Base-by-base conservation (phyloP, 2,329 filamentous ascomycete genomes). In the Colletotrichum lentis region DNA sequence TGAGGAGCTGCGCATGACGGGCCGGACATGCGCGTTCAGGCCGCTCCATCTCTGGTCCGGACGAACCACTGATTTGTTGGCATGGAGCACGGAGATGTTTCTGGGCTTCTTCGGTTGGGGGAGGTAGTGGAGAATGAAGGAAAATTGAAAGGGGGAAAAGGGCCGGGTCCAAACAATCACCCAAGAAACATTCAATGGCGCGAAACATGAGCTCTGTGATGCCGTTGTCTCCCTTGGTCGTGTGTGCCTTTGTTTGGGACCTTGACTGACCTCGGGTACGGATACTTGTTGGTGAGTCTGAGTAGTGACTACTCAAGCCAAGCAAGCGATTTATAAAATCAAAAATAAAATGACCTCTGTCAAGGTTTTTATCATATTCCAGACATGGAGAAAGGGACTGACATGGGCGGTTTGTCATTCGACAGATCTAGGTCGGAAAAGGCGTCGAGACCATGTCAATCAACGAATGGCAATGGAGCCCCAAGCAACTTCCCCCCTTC, bases 41-140 rank as follows among this genome's bases (percentile, higher is more conserved):
- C 55, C 62, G 43, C 62, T 59, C 18, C 58, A 50, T 60, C 61
- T 55, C 27, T 64, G 35, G 41, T 55, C 65, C 50, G 49, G 62
- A 61, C 62, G 49, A 55, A 68, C 35, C 49, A 56, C 24, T 55
- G 47, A 65, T 52, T 46, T 37, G 50, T 55, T 52, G 43, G 65
- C 35, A 22, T 37, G 16, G 24, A 63, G 37, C 43, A 43, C 12
- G 43, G 43, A 65, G 27, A 39, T 52, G 35, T 41, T 24, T 22
- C 11, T 69, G 16, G 31, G 22, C 35, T 18, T 47, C 41, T 54
- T n/a, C 44, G 44, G 5, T 46, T 22, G 55, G 27, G n/a, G 39
- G 41, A 59, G 10, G 49, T 7, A 44, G 41, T 49, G 46, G 62
- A 22, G 61, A 65, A 65, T 39, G 43, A 22, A 47, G 27, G 27